Evolutionary conservation across 305 asterid genomes (phyloP).

Genomic region (Coffea humblotiana): DNA sequence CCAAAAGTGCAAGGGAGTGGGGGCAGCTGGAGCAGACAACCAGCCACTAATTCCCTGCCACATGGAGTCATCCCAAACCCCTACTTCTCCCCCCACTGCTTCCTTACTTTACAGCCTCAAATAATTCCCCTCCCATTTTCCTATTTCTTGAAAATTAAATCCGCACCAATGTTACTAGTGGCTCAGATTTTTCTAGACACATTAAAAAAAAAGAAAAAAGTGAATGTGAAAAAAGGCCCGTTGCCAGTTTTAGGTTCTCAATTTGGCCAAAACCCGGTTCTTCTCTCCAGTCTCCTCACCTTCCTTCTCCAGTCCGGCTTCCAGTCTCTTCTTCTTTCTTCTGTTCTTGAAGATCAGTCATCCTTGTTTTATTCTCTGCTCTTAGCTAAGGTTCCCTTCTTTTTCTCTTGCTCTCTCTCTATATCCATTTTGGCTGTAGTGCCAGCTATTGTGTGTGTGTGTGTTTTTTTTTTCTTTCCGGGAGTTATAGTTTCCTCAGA

Average conservation of each 20-base stretch:
- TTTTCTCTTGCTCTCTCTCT: too few species aligned
- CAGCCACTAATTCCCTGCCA: constrained; percentile 48
- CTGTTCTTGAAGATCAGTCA: neutral
- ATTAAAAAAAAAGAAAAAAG: neutral
- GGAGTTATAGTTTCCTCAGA: neutral
- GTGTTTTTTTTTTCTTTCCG: neutral
- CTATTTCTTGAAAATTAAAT: constrained; percentile 24
- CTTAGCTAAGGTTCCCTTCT: too few species aligned
- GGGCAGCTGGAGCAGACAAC: constrained; percentile 25
- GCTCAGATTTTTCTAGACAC: constrained; percentile 56
- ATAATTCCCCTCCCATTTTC: constrained; percentile 26
- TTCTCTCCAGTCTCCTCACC: neutral
- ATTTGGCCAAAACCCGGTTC: neutral
- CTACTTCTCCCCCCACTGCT: constrained; percentile 18
- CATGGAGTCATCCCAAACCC: constrained; percentile 42
- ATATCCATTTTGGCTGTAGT: too few species aligned
- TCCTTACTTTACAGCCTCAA: constrained; percentile 55
- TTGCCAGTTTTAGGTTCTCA: constrained; percentile 13
- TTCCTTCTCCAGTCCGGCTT: constrained; percentile 8
- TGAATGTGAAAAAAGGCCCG: constrained; percentile 15
- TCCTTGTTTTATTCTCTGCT: neutral
- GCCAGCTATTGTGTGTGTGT: neutral
- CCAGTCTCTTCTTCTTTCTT: constrained; percentile 13
- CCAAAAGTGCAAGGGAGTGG: constrained; percentile 57
- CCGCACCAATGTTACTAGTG: constrained; percentile 48